Percentiles rank a stretch among this genome's conserved stretches.
Evolutionary conservation across 768 basidiomycete genomes (phyloP).

Genomic region (Antrodiella citrinella): DNA sequence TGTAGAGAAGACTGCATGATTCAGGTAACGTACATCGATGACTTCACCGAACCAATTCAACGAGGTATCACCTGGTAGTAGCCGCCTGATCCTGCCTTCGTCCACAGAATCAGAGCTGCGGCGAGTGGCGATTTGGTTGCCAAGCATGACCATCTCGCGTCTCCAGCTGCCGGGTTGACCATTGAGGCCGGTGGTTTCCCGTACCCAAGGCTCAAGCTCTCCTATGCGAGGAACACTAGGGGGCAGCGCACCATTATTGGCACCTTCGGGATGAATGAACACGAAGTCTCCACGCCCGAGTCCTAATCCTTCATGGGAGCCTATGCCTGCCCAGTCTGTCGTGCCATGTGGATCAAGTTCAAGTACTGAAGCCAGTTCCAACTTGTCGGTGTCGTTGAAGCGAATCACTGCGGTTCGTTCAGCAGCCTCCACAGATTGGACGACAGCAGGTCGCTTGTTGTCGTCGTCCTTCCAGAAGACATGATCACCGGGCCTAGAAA

Average conservation of each 20-base stretch:
- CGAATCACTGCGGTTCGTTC: constrained; percentile 66
- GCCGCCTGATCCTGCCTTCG: constrained; percentile 37
- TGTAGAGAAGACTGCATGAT: not conserved
- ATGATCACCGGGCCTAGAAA: constrained; percentile 86
- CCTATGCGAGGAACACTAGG: constrained; percentile 81
- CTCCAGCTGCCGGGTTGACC: constrained; percentile 63
- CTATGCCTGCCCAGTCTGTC: constrained; percentile 38
- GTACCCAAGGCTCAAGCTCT: constrained; percentile 75
- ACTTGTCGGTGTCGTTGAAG: constrained; percentile 42
- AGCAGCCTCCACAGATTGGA: constrained; percentile 67
- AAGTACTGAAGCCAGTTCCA: constrained; percentile 70
- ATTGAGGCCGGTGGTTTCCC: constrained; percentile 34
- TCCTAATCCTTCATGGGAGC: constrained; percentile 56
- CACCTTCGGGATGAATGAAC: constrained; percentile 61
- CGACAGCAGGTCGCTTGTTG: constrained; percentile 54
- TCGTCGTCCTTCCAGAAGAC: constrained; percentile 79
- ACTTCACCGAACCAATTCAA: constrained; percentile 88
- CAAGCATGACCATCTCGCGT: constrained; percentile 62
- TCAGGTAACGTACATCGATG: constrained; percentile 41
- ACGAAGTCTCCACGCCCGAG: constrained; percentile 81
- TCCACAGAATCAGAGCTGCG: constrained; percentile 27
- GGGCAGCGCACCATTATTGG: constrained; percentile 61
- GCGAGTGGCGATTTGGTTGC: constrained; percentile 45
- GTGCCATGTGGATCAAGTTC: constrained; percentile 85
- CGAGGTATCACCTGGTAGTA: constrained; percentile 29